A percentile compares a stretch with the other conserved stretches of the same genome.
Conservation (phyloP, 208 protist species). For the Angomonas ambiguus region DNA sequence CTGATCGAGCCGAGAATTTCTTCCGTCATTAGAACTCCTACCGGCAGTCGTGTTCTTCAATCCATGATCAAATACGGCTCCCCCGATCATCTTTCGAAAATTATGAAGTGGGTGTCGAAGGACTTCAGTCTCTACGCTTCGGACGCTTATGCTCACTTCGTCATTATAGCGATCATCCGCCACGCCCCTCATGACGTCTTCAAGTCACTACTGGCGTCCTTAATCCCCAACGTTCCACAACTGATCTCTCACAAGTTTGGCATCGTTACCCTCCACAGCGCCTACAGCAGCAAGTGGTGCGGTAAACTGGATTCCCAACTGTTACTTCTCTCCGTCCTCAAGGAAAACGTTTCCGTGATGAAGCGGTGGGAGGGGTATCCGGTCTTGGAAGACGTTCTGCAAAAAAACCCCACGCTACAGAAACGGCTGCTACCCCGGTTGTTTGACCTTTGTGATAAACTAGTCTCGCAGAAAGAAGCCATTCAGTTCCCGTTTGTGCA, state of each 20-base stretch:
- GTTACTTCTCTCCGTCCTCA: conserved; percentile 77
- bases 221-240: conserved; percentile 62
- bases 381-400: conserved; percentile 64
- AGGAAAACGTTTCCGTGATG: conserved; percentile 82
- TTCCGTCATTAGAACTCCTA: conserved; percentile 60
- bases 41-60: conserved; percentile 80
- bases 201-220: conserved; percentile 46
- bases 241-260: conserved; percentile 85
- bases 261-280: conserved; percentile 72
- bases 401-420: conserved; percentile 44
- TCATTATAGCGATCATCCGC: conserved; percentile 71
- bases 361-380: conserved; percentile 84
- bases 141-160: conserved; percentile 85
- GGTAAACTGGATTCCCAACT: conserved; percentile 59
- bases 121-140: conserved; percentile 58
- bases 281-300: conserved; percentile 82
- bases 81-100: conserved; percentile 44
- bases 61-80: conserved; percentile 91
- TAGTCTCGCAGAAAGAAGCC: conserved; percentile 87
- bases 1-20: conserved; percentile 79
- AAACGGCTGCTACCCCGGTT: conserved; percentile 73
- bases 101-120: conserved; percentile 53
- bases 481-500: conserved; percentile 83
- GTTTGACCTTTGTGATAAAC: conserved; percentile 84
- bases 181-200: conserved; percentile 78